Evolutionary conservation across 1,284 basidiomycete genomes (phyloP), one percentile per base, ranked within the genome.

Genomic region (Rhodofomes roseus): DNA sequence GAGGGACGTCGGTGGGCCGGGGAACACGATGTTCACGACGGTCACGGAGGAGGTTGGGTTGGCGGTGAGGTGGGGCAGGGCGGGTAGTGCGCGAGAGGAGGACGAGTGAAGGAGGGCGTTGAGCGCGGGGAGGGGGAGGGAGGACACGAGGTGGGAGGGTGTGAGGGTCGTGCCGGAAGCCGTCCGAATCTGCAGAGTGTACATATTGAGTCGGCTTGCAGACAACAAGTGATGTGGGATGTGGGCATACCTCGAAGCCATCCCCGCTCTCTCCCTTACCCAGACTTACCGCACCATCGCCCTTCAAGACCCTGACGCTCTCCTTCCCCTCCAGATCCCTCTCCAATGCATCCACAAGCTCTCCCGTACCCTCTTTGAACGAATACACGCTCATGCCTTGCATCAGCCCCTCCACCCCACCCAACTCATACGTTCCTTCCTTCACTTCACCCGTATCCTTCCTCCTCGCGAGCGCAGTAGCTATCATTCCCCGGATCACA

Each of bases 1-100:
- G 34, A 92, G 79, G 6, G 69, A 70, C 25, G 63, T 69, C 6
- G 81, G 79, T 23, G 81, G 76, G 5, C 75, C 70, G 34, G 84
- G 79, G 79, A 95, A 86, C 70, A 93, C 77, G 68, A 95, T 74
- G 75, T 92, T 90, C 66, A 92, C 71, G 54, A 93, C 84, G 41
- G 83, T 80, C 62, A 95, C 86, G 51, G 87, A 81, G 53, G 90
- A 82, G 63, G 80, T 73, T 8, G 86, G 81, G 69, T 90, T 86
- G 36, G 81, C 68, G 36, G 75, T 77, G 34, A 90, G 73, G 67
- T 82, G 71, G 12, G 79, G 75, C 59, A 74, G 72, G 58, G 70
- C 61, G 61, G 72, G 72, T 54, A 69, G 50, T 16, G 70, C 55
- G 62, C 53, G 8, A 5, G 59, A 40, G 48, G 68, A 64, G 1